Conservation (phyloP, 768 basidiomycete genomes). For the Russula earlei region DNA sequence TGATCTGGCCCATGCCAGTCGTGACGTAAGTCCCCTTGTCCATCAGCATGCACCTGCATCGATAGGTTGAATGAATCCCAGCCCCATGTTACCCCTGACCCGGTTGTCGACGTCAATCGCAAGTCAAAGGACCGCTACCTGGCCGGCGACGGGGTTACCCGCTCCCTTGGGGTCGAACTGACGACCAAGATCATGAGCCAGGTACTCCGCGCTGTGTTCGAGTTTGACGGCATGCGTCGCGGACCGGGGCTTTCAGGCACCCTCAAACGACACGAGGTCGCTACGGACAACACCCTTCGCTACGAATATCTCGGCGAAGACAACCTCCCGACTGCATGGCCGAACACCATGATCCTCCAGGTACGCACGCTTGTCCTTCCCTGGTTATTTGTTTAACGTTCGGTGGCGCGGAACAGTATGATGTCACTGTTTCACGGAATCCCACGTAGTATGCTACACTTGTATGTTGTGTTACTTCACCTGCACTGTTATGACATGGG, state of each 20-base stretch:
- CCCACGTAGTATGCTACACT: too few relatives aligned
- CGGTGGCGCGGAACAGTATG: not conserved
- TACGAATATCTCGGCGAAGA: conserved; percentile 47
- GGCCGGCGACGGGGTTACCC: conserved; percentile 39
- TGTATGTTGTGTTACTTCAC: too few relatives aligned
- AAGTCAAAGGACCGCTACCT: conserved; percentile 37
- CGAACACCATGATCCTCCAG: conserved; percentile 53
- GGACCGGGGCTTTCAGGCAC: conserved; percentile 60
- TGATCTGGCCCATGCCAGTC: conserved; percentile 46
- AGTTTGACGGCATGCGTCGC: conserved; percentile 47
- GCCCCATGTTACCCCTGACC: conserved; percentile 45
- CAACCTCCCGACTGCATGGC: conserved; percentile 53
- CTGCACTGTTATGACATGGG: too few relatives aligned
- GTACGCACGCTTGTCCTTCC: conserved; percentile 26
- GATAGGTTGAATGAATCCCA: conserved; percentile 25
- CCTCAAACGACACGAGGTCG: conserved; percentile 46
- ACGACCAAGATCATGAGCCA: conserved; percentile 52
- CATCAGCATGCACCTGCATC: not conserved
- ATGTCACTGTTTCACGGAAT: not conserved
- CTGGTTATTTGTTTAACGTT: not conserved
- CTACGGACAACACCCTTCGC: conserved; percentile 37
- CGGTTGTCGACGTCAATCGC: conserved; percentile 40
- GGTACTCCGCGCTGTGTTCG: conserved; percentile 58
- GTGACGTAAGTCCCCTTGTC: conserved; percentile 34
- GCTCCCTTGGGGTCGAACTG: conserved; percentile 41